Evolutionary conservation across 306 rosid species (phyloP), one percentile per base, ranked within the genome.

Genomic region (Lotus japonicus): DNA sequence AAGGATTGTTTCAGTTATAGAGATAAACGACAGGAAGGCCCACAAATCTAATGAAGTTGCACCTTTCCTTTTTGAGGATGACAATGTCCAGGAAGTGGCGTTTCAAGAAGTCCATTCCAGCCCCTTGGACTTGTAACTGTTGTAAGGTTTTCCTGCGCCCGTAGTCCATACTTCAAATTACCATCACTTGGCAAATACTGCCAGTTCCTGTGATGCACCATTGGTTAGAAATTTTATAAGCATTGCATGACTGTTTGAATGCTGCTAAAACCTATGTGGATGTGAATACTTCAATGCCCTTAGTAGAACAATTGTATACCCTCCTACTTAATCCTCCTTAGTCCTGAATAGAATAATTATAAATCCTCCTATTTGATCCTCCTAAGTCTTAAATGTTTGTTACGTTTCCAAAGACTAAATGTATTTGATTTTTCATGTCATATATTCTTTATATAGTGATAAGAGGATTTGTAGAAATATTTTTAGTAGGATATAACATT

Each of bases 1-100:
- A 68, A 88, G 70, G 84, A 82, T 94, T 14, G 77, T 86, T 72
- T 81, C 89, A 33, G 89, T 83, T 19, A 81, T 88, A 64, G 95
- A 86, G 65, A 80, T 68, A 78, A 88, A 90, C 45, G 97, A 90
- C 66, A 84, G 56, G 65, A 85, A 71, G 38, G 64, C 88, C 76
- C 76, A 79, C 65, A 84, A 83, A 74, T 76, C 68, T 28, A 86
- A 78, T 73, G 94, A 86, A 65, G 57, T 52, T 9, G 88, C 76
- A 5, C 83, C 90, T 70, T 82, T 76, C 59, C 90, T 86, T 66
- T 94, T 88, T 41, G 86, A 76, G 57, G 85, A 80, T 64, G 85
- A 75, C 11, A 70, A 52, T 64, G 57, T 63, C 42, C 74, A 68
- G 41, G 89, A 77, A 53, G 28, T 70, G 19, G 84, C 68, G 54